Conservation (phyloP, 257 asterid species). For the Solanum arcanum region DNA sequence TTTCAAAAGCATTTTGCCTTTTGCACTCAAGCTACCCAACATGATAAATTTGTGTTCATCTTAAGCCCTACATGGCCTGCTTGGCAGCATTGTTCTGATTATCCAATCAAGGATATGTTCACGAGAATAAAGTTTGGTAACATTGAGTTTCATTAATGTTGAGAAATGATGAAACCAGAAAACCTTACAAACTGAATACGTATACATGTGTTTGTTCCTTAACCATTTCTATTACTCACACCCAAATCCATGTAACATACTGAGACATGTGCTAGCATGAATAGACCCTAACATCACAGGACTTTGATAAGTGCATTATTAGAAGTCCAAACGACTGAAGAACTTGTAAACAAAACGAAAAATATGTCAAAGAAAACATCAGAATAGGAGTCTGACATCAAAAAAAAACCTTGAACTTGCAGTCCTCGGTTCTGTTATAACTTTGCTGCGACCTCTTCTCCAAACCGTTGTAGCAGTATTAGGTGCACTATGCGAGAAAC, state of each 20-base stretch:
- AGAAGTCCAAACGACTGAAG: background rate
- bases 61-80: background rate
- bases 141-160: background rate
- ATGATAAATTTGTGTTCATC: background rate
- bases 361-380: background rate
- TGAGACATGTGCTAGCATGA: background rate
- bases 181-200: background rate
- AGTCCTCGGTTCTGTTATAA: slow-evolving; percentile 77
- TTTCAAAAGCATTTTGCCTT: background rate
- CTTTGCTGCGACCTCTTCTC: slow-evolving; percentile 91
- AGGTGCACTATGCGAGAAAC: slow-evolving; percentile 82
- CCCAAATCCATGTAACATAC: background rate
- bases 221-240: background rate
- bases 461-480: slow-evolving; percentile 79
- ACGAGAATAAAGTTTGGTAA: background rate
- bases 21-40: background rate
- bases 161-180: background rate
- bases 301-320: background rate
- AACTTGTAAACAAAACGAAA: background rate
- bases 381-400: background rate
- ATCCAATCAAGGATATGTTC: background rate
- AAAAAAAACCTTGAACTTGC: slow-evolving; percentile 72
- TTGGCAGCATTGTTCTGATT: background rate
- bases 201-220: background rate
- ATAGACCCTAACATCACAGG: background rate